A percentile compares a stretch with the other conserved stretches of the same genome.
These are phyloP conservation scores for Albizia julibrissin DNA, from an alignment of 306 rosid genomes.

Conservation along the genomic window DNA sequence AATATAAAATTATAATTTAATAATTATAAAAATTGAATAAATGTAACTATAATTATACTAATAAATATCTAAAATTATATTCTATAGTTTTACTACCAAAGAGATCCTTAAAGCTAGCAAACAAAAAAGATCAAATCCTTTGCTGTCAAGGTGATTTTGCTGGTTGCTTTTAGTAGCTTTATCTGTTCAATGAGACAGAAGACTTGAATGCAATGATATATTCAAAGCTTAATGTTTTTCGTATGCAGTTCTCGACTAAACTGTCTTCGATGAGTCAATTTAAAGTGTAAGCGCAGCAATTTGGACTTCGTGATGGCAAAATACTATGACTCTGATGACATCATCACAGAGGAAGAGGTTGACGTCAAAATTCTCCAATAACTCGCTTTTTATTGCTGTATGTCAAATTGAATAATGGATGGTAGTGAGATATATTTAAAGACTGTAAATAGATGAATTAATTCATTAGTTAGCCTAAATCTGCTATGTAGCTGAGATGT, in stretches of 20 bases:
- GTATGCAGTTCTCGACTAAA: conserved; percentile 18
- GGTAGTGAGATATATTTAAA: background rate
- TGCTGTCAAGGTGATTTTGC: background rate
- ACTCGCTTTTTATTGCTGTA: conserved; percentile 3
- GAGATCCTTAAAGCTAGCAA: background rate
- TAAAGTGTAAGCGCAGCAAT: conserved; percentile 30
- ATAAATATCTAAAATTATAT: too few relatives aligned
- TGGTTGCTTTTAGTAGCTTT: conserved; percentile 16
- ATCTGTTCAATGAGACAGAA: background rate
- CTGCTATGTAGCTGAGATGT: conserved; percentile 1
- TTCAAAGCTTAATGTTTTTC: conserved; percentile 12
- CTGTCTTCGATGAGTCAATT: conserved; percentile 37
- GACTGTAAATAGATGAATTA: background rate
- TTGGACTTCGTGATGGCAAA: conserved; percentile 51
- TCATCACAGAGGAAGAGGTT: conserved; percentile 84
- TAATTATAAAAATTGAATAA: too few relatives aligned
- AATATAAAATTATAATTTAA: too few relatives aligned
- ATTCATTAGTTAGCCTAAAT: conserved; percentile 7
- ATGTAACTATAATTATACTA: too few relatives aligned
- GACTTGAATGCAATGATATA: conserved; percentile 6
- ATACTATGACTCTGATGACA: conserved; percentile 85
- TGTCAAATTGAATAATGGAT: conserved; percentile 19
- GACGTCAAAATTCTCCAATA: background rate
- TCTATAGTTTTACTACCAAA: too few relatives aligned
- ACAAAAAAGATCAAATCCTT: conserved; percentile 1